These are phyloP conservation scores for Alternaria triticimaculans DNA, from an alignment of 2,329 filamentous ascomycete genomes.

Conservation along the genomic window DNA sequence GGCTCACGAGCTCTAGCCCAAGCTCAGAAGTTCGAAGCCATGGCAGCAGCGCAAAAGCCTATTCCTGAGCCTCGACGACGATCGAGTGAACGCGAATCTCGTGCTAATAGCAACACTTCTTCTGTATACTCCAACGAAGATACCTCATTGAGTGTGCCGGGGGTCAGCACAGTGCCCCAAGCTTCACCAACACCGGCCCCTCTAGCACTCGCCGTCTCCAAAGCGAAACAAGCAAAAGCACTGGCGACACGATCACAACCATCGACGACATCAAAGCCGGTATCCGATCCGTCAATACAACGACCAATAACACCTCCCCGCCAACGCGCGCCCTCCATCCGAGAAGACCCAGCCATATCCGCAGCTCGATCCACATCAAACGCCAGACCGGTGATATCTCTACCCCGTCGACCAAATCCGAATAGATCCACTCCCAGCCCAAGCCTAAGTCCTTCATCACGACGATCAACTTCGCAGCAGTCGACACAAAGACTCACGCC, in stretches of 20 bases:
- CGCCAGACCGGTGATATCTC: neutral
- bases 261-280: neutral
- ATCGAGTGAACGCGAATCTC: conserved; percentile 9
- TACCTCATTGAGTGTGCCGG: neutral
- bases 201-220: neutral
- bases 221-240: neutral
- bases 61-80: neutral
- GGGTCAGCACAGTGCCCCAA: neutral
- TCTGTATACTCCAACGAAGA: conserved; percentile 7
- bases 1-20: conserved; percentile 35
- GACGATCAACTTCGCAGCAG: conserved; percentile 2
- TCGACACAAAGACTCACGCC: neutral
- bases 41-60: conserved; percentile 23
- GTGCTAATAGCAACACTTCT: conserved; percentile 8
- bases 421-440: neutral
- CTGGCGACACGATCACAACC: neutral
- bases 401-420: neutral
- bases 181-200: conserved; percentile 6
- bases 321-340: conserved; percentile 1
- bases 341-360: conserved; percentile 10
- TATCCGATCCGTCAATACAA: neutral
- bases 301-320: conserved; percentile 10
- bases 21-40: conserved; percentile 40
- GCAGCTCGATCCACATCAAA: neutral
- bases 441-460: neutral